phyloP scores from a whole-genome alignment of 495 filamentous ascomycete genomes.

The Monascus purpureus region DNA sequence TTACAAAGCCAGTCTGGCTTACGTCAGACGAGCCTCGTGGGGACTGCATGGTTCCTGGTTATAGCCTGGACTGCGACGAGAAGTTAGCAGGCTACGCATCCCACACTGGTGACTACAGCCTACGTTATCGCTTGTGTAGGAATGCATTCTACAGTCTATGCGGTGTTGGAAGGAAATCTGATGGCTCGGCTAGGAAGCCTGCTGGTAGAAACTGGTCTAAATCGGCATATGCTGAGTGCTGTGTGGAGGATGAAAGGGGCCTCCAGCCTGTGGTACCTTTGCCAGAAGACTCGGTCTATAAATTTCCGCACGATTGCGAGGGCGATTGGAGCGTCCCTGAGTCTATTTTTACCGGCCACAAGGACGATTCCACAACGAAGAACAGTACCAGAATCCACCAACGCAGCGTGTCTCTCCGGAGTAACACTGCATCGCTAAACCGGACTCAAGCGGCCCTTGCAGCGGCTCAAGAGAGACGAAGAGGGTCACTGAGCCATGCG shows the following conservation, averaged over 20 bases:
- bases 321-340: slow-evolving; percentile 31
- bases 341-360: slow-evolving; percentile 10
- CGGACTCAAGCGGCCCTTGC: slow-evolving; percentile 28
- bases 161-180: slow-evolving; percentile 36
- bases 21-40: slow-evolving; percentile 29
- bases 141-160: slow-evolving; percentile 34
- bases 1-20: slow-evolving; percentile 32
- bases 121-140: slow-evolving; percentile 29
- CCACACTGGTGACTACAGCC: slow-evolving; percentile 22
- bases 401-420: slow-evolving; percentile 14
- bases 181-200: slow-evolving; percentile 28
- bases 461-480: slow-evolving; percentile 28
- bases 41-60: slow-evolving; percentile 31
- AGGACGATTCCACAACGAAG: slow-evolving; percentile 16
- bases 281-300: slow-evolving; percentile 53
- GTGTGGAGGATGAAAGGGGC: slow-evolving; percentile 54
- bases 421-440: slow-evolving; percentile 14
- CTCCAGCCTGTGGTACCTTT: slow-evolving; percentile 57
- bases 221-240: slow-evolving; percentile 54
- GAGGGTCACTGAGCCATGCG: slow-evolving; percentile 31
- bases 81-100: slow-evolving; percentile 26
- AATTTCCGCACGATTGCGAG: slow-evolving; percentile 24
- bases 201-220: slow-evolving; percentile 30
- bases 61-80: slow-evolving; percentile 33
- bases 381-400: slow-evolving; percentile 13